Evolutionary conservation across 768 basidiomycete species (phyloP).

Genomic region (Phlebiopsis flavidoalba): DNA sequence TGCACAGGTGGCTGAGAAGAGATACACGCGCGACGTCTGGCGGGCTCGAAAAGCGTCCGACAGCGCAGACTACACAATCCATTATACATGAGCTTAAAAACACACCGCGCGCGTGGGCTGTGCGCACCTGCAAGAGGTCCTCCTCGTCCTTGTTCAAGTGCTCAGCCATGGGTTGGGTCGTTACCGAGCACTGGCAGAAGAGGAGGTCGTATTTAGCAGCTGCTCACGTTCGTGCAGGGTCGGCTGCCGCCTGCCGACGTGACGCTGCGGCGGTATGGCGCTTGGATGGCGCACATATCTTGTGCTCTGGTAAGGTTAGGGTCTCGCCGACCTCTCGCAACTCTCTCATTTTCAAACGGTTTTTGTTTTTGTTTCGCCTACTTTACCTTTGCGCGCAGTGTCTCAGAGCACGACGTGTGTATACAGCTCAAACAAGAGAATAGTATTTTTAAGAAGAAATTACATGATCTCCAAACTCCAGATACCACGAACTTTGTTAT

Average conservation of each 20-base stretch:
- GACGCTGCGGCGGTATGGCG: constrained; percentile 4
- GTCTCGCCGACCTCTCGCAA: neutral
- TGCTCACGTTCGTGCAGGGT: neutral
- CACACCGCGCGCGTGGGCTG: neutral
- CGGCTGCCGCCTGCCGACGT: neutral
- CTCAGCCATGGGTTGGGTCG: constrained; percentile 19
- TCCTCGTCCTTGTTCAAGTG: constrained; percentile 21
- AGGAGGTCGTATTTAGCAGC: neutral
- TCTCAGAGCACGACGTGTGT: neutral
- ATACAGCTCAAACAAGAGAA: neutral
- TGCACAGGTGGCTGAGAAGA: constrained; percentile 12
- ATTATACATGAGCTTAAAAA: neutral
- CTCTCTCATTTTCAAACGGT: neutral
- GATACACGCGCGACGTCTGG: constrained; percentile 18
- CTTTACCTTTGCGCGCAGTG: neutral
- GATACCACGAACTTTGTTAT: neutral
- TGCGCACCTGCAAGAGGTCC: constrained; percentile 23
- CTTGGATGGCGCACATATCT: neutral
- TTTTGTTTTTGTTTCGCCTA: neutral
- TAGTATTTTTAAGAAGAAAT: neutral
- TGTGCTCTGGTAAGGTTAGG: neutral
- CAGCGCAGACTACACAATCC: constrained; percentile 21
- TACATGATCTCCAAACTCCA: neutral
- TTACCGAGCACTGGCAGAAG: neutral
- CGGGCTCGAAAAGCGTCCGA: constrained; percentile 25